Evolutionary conservation across 2,329 filamentous ascomycete genomes (phyloP), one percentile per base, ranked within the genome.

Genomic region (Pleomassaria siparia): DNA sequence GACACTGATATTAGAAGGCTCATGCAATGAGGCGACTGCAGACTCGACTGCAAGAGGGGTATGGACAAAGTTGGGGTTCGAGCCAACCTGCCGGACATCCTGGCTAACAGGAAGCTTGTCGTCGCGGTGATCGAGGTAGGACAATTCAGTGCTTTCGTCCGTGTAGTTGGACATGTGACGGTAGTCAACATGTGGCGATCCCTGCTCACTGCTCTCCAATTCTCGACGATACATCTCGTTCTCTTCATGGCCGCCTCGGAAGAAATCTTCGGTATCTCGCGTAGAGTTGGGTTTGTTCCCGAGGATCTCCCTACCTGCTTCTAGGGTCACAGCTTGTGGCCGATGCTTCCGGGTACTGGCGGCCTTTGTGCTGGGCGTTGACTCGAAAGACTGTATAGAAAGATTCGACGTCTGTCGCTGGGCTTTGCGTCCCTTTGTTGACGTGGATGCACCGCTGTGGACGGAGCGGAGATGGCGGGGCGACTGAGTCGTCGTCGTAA

Each of bases 21-120:
- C 89, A 59, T 94, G 87, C 6, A 97, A 76, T 13, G 91, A 96
- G 7, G 92, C 92, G 10, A 97, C 91, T 9, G 88, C 88, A 12
- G 91, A 96, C 70, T 96, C 91, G 0, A 95, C 85, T 2, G 82
- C 89, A 26, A 84, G 65, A 2, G 82, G 83, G 1, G 83, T 85
- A 58, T 91, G 84, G 2, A 95, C 80, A 62, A 90, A 86, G 56
- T 89, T 80, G 2, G 90, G 86, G 58, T 89, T 95, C 10, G 85
- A 84, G 33, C 81, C 86, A 39, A 90, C 73, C 16, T 81, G 83
- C 24, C 81, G 83, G 21, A 96, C 83, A 46, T 88, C 82, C 58
- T 89, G 87, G 25, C 84, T 85, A 18, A 84, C 78, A 25, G 81
- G 76, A 36, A 83, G 74, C 39, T 64, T 66, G 39, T 77, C 81